Percentiles rank a stretch among this genome's conserved stretches.
These are phyloP conservation scores for Podospora appendiculata DNA, from an alignment of 495 filamentous ascomycete genomes.

Conservation along the genomic window DNA sequence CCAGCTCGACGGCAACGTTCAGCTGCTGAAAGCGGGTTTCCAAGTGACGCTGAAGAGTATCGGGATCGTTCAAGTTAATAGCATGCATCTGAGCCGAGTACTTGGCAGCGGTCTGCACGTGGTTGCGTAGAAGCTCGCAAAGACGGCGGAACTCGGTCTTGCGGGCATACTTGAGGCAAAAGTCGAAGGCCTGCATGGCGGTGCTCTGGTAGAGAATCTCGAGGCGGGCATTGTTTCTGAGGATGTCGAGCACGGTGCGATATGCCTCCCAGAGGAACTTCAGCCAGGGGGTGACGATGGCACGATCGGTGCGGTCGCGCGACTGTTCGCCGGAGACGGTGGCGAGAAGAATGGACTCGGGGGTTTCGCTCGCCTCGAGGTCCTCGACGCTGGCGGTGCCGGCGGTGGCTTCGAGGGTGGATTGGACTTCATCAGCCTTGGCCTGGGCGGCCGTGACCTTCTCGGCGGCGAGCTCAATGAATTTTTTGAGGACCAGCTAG, in stretches of 20 bases:
- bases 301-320: slow-evolving; percentile 90
- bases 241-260: slow-evolving; percentile 93
- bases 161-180: slow-evolving; percentile 94
- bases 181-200: slow-evolving; percentile 95
- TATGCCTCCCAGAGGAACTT: slow-evolving; percentile 99
- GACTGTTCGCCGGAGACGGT: slow-evolving; percentile 98
- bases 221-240: slow-evolving; percentile 96
- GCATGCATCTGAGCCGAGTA: slow-evolving; percentile 98
- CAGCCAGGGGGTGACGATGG: slow-evolving; percentile 96
- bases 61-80: slow-evolving; percentile 95
- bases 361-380: slow-evolving; percentile 93
- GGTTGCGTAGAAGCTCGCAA: slow-evolving; percentile 95
- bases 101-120: slow-evolving; percentile 98
- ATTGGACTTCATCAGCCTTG: slow-evolving; percentile 92
- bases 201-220: slow-evolving; percentile 98
- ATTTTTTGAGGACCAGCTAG: slow-evolving; percentile 85
- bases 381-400: slow-evolving; percentile 68
- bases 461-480: slow-evolving; percentile 92
- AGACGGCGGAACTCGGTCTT: slow-evolving; percentile 99
- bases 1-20: slow-evolving; percentile 95
- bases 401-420: slow-evolving; percentile 69
- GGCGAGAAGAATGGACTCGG: slow-evolving; percentile 94
- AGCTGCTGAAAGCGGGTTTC: slow-evolving; percentile 98
- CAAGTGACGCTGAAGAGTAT: slow-evolving; percentile 92
- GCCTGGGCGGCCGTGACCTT: slow-evolving; percentile 95